Evolutionary conservation across 108 stramenopile species (phyloP).

Genomic region (Cylindrotheca closterium): DNA sequence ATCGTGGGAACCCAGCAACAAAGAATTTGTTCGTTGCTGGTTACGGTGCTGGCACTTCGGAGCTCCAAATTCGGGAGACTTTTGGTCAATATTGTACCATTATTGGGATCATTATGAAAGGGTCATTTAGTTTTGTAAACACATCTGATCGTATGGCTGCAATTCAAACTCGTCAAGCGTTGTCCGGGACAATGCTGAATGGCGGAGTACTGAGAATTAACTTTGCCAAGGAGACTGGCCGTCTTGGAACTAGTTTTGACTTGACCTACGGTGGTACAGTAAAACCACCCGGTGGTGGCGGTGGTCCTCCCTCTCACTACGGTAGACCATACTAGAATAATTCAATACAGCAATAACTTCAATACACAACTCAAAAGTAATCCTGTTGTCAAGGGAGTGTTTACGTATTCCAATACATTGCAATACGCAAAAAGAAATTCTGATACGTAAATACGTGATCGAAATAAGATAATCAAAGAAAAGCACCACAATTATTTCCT

Average conservation of each 20-base stretch:
- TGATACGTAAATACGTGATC: too few relatives aligned
- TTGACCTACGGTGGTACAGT: constrained; percentile 47
- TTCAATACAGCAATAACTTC: too few relatives aligned
- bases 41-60: constrained; percentile 81
- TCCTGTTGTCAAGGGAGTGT: too few relatives aligned
- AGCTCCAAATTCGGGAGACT: constrained; percentile 62
- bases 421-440: too few relatives aligned
- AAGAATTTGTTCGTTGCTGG: constrained; percentile 89
- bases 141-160: constrained; percentile 61
- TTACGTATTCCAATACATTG: too few relatives aligned
- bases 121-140: constrained; percentile 83
- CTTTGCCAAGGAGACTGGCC: constrained; percentile 87
- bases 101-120: constrained; percentile 69
- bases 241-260: constrained; percentile 85
- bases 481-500: too few relatives aligned
- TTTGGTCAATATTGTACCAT: constrained; percentile 66
- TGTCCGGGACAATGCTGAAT: constrained; percentile 64
- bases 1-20: constrained; percentile 86
- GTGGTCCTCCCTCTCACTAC: constrained; percentile 10
- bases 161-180: constrained; percentile 57
- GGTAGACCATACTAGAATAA: constrained; percentile 8
- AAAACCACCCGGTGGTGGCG: constrained; percentile 17
- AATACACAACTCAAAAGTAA: too few relatives aligned
- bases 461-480: too few relatives aligned
- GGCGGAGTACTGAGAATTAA: constrained; percentile 82